Conservation (phyloP, 139 green algal species). For the Eudorina sp. region DNA sequence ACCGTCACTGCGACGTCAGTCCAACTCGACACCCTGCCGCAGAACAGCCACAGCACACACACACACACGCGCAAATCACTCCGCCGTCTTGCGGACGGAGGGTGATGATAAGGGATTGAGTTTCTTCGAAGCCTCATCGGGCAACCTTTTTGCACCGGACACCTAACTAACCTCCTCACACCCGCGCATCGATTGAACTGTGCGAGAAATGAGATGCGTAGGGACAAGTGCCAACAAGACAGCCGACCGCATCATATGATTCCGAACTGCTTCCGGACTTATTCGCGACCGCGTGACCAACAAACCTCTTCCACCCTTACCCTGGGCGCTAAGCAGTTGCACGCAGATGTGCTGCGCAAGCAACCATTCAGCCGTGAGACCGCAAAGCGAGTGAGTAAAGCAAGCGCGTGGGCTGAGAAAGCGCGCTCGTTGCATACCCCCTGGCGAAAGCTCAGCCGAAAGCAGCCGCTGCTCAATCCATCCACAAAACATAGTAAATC, state of each 20-base stretch:
- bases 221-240: background rate
- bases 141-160: background rate
- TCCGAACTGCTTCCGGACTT: background rate
- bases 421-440: background rate
- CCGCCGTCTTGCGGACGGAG: background rate
- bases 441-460: background rate
- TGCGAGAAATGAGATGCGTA: background rate
- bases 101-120: background rate
- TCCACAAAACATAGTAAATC: background rate
- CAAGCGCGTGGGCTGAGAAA: background rate
- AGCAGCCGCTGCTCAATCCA: too few species aligned
- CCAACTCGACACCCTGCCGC: constrained; percentile 14
- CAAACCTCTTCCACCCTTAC: background rate
- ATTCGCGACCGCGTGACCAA: constrained; percentile 2
- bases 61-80: background rate
- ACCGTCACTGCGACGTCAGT: background rate
- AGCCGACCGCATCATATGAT: background rate
- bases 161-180: background rate
- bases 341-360: background rate
- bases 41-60: constrained; percentile 1
- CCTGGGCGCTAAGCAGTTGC: background rate
- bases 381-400: too few species aligned
- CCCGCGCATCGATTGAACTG: constrained; percentile 19
- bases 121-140: constrained; percentile 4
- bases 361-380: background rate